These are phyloP conservation scores for Daldinia bambusicola DNA, from an alignment of 495 filamentous ascomycete genomes.

Conservation along the genomic window DNA sequence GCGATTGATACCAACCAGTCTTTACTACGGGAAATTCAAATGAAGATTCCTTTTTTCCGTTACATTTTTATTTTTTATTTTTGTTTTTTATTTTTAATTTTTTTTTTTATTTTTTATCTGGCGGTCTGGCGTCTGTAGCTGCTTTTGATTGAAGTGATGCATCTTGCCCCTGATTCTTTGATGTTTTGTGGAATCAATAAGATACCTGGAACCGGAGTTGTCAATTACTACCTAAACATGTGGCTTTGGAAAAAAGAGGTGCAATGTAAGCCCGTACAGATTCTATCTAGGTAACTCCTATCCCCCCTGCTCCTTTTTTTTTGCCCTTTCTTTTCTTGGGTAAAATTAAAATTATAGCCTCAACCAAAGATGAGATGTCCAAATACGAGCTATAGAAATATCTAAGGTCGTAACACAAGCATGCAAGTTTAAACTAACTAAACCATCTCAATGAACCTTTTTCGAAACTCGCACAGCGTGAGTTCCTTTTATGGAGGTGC, in stretches of 20 bases:
- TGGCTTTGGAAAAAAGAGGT: not conserved
- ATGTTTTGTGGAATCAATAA: too few species aligned
- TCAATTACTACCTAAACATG: not conserved
- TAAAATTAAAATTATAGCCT: conserved; percentile 5
- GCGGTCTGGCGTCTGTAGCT: not conserved
- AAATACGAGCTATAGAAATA: conserved; percentile 2
- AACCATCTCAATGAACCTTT: not conserved
- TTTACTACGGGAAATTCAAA: conserved; percentile 30
- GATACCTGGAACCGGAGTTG: not conserved
- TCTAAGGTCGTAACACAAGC: not conserved
- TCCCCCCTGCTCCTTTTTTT: not conserved
- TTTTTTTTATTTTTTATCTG: conserved; percentile 1
- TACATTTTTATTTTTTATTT: not conserved
- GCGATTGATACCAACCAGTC: conserved; percentile 39
- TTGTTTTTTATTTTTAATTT: not conserved
- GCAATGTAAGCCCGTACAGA: too few species aligned
- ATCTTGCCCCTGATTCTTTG: not conserved
- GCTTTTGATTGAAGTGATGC: not conserved
- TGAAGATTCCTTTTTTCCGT: conserved; percentile 36
- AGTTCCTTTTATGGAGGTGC: conserved; percentile 2
- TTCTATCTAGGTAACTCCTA: not conserved
- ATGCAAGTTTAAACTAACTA: not conserved
- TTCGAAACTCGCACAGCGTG: not conserved
- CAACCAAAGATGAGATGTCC: not conserved
- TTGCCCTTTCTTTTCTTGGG: not conserved